These are phyloP conservation scores for Podaxis sp. DNA, from an alignment of 768 basidiomycete species.

Conservation along the genomic window DNA sequence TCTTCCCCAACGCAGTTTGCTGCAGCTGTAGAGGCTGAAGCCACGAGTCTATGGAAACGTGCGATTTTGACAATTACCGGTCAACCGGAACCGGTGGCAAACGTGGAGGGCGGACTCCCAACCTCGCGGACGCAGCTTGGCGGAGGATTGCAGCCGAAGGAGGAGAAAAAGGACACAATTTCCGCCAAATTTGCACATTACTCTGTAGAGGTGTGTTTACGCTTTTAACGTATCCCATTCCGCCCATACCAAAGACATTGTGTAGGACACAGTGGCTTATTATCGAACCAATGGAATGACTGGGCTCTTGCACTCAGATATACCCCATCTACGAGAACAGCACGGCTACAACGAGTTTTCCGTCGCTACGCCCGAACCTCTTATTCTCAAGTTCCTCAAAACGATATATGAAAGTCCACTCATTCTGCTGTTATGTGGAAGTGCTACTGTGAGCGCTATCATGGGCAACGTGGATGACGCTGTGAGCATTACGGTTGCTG, in stretches of 20 bases:
- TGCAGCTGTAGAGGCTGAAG: slow-evolving; percentile 45
- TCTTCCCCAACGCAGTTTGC: slow-evolving; percentile 48
- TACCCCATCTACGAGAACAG: slow-evolving; percentile 58
- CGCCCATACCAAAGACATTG: slow-evolving; percentile 8
- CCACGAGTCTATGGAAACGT: slow-evolving; percentile 50
- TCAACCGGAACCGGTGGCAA: slow-evolving; percentile 33
- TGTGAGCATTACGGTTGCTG: slow-evolving; percentile 87
- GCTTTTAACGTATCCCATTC: slow-evolving; percentile 4
- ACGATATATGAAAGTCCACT: slow-evolving; percentile 95
- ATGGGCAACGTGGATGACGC: slow-evolving; percentile 98
- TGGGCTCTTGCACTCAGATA: slow-evolving; percentile 63
- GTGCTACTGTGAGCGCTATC: slow-evolving; percentile 82
- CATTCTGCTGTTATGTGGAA: slow-evolving; percentile 86
- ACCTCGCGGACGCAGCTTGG: slow-evolving; percentile 19
- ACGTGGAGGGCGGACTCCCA: slow-evolving; percentile 29
- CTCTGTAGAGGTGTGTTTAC: slow-evolving; percentile 55
- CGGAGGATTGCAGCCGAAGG: slow-evolving; percentile 22
- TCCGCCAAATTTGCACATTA: slow-evolving; percentile 69
- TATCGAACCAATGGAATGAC: slow-evolving; percentile 60
- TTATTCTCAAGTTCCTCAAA: slow-evolving; percentile 86
- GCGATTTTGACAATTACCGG: slow-evolving; percentile 39
- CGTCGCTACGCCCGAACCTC: slow-evolving; percentile 76
- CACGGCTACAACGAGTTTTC: slow-evolving; percentile 96
- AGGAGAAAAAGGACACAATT: slow-evolving; percentile 47
- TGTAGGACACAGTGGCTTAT: slow-evolving; percentile 70